Percentiles rank a stretch among this genome's conserved stretches.
Conservation (phyloP, 2,329 filamentous ascomycete species). For the Nemania sp. region DNA sequence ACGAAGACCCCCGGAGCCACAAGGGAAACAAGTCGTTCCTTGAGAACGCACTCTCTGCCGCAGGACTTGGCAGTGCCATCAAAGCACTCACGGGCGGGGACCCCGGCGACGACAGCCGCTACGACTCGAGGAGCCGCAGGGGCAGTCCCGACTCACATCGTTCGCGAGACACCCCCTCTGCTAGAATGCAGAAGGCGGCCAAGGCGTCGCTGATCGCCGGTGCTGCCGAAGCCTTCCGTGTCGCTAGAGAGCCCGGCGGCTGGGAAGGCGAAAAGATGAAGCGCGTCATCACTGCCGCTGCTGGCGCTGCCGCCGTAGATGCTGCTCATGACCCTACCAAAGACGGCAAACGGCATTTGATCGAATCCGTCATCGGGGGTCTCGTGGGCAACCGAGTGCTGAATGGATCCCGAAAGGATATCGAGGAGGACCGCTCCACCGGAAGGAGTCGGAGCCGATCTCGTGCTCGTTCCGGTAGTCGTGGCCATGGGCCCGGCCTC, state of each 20-base stretch:
- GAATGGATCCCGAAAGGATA: slow-evolving; percentile 73
- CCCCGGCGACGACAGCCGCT: slow-evolving; percentile 46
- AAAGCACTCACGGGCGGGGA: slow-evolving; percentile 60
- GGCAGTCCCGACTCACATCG: slow-evolving; percentile 56
- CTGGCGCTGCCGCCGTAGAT: slow-evolving; percentile 84
- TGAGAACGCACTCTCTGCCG: slow-evolving; percentile 64
- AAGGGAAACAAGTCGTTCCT: slow-evolving; percentile 67
- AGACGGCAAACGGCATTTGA: slow-evolving; percentile 80
- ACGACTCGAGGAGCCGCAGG: slow-evolving; percentile 41
- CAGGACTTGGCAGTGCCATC: slow-evolving; percentile 63
- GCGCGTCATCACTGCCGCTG: slow-evolving; percentile 85
- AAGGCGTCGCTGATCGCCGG: slow-evolving; percentile 89
- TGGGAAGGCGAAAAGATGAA: slow-evolving; percentile 93
- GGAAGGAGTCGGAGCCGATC: slow-evolving; percentile 73
- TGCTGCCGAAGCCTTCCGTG: slow-evolving; percentile 88
- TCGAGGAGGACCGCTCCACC: slow-evolving; percentile 61
- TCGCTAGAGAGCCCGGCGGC: slow-evolving; percentile 82
- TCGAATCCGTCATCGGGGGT: slow-evolving; percentile 87
- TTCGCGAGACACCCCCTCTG: slow-evolving; percentile 47
- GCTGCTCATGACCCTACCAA: slow-evolving; percentile 70
- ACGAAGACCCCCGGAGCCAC: slow-evolving; percentile 56
- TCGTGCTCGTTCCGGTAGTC: slow-evolving; percentile 59
- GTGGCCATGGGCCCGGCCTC: slow-evolving; percentile 55
- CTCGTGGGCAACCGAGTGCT: slow-evolving; percentile 83
- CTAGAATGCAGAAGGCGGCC: slow-evolving; percentile 80